Evolutionary conservation across 2,329 filamentous ascomycete species (phyloP).

Genomic region (Fusarium mangiferae): DNA sequence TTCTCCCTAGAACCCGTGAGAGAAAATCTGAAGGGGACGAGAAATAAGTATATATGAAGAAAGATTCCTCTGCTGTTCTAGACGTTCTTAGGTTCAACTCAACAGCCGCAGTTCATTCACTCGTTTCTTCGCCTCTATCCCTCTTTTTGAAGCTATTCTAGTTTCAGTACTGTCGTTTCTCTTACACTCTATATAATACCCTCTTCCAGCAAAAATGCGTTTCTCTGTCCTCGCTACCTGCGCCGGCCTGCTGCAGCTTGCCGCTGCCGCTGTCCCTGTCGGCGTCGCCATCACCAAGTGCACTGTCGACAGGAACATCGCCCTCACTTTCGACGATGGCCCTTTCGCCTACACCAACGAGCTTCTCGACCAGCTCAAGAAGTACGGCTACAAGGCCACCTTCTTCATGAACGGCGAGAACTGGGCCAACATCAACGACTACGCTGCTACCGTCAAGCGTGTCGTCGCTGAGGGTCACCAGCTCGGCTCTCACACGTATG

Average conservation of each 20-base stretch:
- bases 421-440: constrained; percentile 38
- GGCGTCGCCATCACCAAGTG: constrained; percentile 20
- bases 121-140: constrained; percentile 10
- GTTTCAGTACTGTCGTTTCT: constrained; percentile 15
- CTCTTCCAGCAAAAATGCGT: constrained; percentile 1
- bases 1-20: background rate
- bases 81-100: constrained; percentile 4
- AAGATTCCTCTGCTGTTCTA: constrained; percentile 9
- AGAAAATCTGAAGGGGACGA: background rate
- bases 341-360: constrained; percentile 26
- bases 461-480: constrained; percentile 63
- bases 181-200: background rate
- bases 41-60: constrained; percentile 21
- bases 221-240: constrained; percentile 24
- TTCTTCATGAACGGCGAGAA: constrained; percentile 42
- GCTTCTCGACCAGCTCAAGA: constrained; percentile 25
- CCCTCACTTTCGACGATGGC: constrained; percentile 27
- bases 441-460: constrained; percentile 44
- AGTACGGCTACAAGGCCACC: constrained; percentile 30
- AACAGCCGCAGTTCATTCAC: constrained; percentile 6
- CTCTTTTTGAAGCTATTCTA: constrained; percentile 16
- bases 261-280: constrained; percentile 14
- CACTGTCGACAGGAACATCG: constrained; percentile 25
- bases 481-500: constrained; percentile 55
- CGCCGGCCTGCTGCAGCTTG: constrained; percentile 22